Percentiles rank a stretch among this genome's conserved stretches.
phyloP scores from a whole-genome alignment of 2,329 filamentous ascomycete species.

The Colletotrichum horii region DNA sequence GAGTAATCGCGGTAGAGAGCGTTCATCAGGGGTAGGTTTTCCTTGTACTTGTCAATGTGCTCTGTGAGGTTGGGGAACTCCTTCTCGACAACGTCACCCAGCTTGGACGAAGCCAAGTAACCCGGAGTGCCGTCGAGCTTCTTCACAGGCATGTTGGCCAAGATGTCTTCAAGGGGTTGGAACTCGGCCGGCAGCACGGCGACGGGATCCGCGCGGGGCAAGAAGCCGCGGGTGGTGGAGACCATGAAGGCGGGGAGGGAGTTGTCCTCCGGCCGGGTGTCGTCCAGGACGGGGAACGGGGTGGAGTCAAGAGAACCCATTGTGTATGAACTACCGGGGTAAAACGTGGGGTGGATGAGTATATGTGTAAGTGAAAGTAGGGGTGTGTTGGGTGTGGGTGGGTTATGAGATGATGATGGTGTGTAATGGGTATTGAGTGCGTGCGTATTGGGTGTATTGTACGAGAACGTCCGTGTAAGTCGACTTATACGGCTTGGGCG shows the following conservation, averaged over 20 bases:
- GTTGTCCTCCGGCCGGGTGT: constrained; percentile 65
- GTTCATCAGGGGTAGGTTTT: constrained; percentile 80
- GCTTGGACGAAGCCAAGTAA: constrained; percentile 73
- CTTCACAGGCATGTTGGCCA: constrained; percentile 80
- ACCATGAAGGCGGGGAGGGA: constrained; percentile 80
- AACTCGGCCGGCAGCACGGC: constrained; percentile 75
- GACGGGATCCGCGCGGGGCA: constrained; percentile 70
- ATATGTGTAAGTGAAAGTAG: background rate
- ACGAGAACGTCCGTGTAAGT: background rate
- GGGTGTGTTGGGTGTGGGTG: background rate
- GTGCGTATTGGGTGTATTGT: constrained; percentile 6
- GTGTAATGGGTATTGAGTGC: background rate
- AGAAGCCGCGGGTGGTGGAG: constrained; percentile 75
- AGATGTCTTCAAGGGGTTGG: constrained; percentile 71
- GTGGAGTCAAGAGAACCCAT: constrained; percentile 47
- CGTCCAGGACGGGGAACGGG: constrained; percentile 66
- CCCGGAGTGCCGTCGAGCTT: constrained; percentile 76
- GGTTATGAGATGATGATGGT: constrained; percentile 1
- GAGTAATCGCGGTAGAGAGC: constrained; percentile 91
- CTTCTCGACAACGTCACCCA: constrained; percentile 77
- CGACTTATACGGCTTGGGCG: background rate
- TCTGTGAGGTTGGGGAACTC: constrained; percentile 79
- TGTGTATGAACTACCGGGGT: background rate
- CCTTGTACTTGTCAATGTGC: constrained; percentile 72
- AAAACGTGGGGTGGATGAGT: background rate